Percentiles rank a stretch among this genome's conserved stretches.
These are phyloP conservation scores for Colletotrichum aenigma DNA, from an alignment of 2,329 filamentous ascomycete species.

Conservation along the genomic window DNA sequence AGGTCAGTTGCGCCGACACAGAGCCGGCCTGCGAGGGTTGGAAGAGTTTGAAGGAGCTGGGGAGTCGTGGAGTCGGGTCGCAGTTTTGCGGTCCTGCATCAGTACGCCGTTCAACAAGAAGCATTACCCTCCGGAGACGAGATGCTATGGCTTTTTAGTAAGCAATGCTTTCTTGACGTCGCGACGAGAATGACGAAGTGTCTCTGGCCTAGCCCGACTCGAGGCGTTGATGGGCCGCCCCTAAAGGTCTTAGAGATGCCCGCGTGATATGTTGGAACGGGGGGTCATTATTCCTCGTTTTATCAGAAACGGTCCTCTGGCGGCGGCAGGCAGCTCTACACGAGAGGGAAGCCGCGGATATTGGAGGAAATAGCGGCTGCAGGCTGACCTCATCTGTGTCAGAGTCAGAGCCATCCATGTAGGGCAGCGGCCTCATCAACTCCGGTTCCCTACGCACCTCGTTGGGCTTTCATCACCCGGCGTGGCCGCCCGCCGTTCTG, in stretches of 20 bases:
- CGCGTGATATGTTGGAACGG: constrained; percentile 11
- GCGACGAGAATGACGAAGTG: constrained; percentile 8
- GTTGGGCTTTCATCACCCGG: background rate
- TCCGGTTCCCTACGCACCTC: background rate
- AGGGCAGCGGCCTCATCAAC: background rate
- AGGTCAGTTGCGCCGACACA: background rate
- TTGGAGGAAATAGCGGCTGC: constrained; percentile 17
- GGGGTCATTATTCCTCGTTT: background rate
- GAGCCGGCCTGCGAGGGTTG: background rate
- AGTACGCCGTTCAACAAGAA: background rate
- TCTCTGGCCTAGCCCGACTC: constrained; percentile 6
- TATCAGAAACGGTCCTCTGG: background rate
- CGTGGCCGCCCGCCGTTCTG: background rate
- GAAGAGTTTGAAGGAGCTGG: background rate
- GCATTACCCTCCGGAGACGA: background rate
- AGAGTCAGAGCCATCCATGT: constrained; percentile 1
- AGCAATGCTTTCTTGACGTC: background rate
- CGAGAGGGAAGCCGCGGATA: constrained; percentile 22
- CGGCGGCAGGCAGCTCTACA: constrained; percentile 1
- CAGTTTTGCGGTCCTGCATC: background rate
- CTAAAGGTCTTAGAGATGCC: background rate
- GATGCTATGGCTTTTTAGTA: background rate
- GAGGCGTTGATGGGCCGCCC: background rate
- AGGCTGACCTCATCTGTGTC: constrained; percentile 24
- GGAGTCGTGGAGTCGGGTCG: background rate